These are phyloP conservation scores for Trichocladium antarcticum DNA, from an alignment of 495 filamentous ascomycete species.

Conservation along the genomic window DNA sequence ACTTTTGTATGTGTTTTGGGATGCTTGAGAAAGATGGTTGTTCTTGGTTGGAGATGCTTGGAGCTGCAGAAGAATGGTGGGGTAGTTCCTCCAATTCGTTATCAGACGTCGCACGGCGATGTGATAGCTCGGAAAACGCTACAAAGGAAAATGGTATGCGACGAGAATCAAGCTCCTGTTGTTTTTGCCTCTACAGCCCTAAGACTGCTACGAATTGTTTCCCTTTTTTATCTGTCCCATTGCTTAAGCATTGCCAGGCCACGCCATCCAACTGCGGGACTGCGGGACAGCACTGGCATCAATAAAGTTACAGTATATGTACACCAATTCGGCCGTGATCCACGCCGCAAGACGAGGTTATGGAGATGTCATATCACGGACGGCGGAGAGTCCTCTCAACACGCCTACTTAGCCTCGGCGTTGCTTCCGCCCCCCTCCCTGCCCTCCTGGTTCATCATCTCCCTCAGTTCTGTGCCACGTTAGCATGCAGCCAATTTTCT, in stretches of 20 bases:
- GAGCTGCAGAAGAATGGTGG: slow-evolving; percentile 6
- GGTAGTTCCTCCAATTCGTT: background rate
- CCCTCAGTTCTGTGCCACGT: slow-evolving; percentile 24
- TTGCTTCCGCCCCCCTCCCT: slow-evolving; percentile 1
- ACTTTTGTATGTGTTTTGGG: too few species aligned
- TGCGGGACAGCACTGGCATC: background rate
- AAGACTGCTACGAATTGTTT: too few species aligned
- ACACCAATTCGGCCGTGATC: background rate
- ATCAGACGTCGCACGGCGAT: background rate
- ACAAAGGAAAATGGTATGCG: too few species aligned
- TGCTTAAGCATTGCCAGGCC: too few species aligned
- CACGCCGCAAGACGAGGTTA: background rate
- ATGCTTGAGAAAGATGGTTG: too few species aligned
- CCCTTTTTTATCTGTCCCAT: too few species aligned
- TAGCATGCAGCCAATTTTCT: slow-evolving; percentile 1
- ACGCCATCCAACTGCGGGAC: too few species aligned
- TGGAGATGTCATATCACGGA: too few species aligned
- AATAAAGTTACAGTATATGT: slow-evolving; percentile 10
- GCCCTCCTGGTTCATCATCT: slow-evolving; percentile 21
- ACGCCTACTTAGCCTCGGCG: too few species aligned
- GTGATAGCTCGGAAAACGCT: background rate
- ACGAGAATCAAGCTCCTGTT: too few species aligned
- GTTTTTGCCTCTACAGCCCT: too few species aligned
- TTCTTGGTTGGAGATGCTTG: background rate
- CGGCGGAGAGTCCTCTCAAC: too few species aligned